phyloP scores from a whole-genome alignment of 2,329 filamentous ascomycete genomes.

The Sporothrix schenckii region DNA sequence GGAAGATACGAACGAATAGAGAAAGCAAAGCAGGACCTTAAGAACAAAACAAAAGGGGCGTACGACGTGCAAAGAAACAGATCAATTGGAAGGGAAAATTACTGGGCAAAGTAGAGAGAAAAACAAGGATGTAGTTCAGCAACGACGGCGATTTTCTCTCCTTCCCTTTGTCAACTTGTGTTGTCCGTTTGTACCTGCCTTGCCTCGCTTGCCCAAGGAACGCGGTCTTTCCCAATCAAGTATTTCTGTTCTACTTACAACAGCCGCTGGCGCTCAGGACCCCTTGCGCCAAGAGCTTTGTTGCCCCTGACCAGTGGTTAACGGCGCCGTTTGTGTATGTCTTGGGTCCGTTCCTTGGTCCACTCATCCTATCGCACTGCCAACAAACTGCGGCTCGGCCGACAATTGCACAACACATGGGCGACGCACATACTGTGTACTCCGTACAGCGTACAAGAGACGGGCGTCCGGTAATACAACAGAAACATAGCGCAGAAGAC shows the following conservation, averaged over 20 bases:
- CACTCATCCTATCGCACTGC: not conserved
- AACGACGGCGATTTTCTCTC: not conserved
- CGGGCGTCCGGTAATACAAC: constrained; percentile 9
- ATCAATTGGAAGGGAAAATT: not conserved
- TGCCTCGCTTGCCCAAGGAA: constrained; percentile 1
- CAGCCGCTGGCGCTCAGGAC: constrained; percentile 1
- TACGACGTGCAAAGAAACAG: not conserved
- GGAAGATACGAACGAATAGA: not conserved
- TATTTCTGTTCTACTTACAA: constrained; percentile 26
- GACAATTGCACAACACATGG: not conserved
- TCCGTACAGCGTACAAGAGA: not conserved
- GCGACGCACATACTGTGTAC: not conserved
- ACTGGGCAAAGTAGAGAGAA: not conserved
- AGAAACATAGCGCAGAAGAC: not conserved
- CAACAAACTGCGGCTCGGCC: constrained; percentile 1
- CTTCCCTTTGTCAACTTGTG: not conserved
- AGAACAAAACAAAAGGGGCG: not conserved
- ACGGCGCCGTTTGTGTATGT: constrained; percentile 4
- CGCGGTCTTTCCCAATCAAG: constrained; percentile 23
- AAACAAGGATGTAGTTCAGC: not conserved
- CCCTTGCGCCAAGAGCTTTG: constrained; percentile 6
- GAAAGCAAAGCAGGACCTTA: not conserved
- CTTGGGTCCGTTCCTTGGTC: not conserved
- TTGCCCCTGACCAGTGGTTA: constrained; percentile 11
- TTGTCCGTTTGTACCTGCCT: constrained; percentile 8